phyloP scores from a whole-genome alignment of 768 basidiomycete species.

The Galerina sulciceps region DNA sequence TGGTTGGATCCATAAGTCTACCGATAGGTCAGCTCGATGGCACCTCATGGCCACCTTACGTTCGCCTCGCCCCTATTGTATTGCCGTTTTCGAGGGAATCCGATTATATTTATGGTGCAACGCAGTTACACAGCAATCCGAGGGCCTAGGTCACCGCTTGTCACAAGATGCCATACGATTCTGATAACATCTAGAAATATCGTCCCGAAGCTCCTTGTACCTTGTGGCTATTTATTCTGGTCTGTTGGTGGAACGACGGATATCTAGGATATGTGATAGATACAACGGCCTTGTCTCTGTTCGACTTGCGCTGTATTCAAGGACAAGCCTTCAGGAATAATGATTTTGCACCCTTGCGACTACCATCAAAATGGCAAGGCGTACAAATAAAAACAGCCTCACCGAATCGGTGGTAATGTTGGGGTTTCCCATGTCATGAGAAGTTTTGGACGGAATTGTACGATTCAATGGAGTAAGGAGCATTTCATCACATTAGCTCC shows the following conservation, averaged over 20 bases:
- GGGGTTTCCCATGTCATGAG: slow-evolving; percentile 7
- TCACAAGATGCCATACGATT: slow-evolving; percentile 6
- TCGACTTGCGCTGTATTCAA: background rate
- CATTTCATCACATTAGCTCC: slow-evolving; percentile 1
- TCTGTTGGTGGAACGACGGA: background rate
- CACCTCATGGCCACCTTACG: slow-evolving; percentile 17
- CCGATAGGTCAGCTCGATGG: slow-evolving; percentile 10
- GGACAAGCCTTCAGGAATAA: background rate
- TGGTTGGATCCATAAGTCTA: slow-evolving; percentile 1
- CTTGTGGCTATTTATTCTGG: slow-evolving; percentile 4
- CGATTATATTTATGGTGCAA: slow-evolving; percentile 5
- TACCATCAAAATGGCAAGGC: slow-evolving; percentile 9
- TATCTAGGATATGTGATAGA: no score
- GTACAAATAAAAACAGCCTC: slow-evolving; percentile 1
- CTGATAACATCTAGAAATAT: slow-evolving; percentile 4
- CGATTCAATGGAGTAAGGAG: slow-evolving; percentile 9
- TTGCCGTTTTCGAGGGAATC: background rate
- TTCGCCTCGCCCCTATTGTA: slow-evolving; percentile 13
- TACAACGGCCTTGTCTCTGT: no score
- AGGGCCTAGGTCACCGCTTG: slow-evolving; percentile 9
- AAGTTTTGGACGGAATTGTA: slow-evolving; percentile 2
- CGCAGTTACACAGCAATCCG: slow-evolving; percentile 7
- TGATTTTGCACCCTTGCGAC: background rate
- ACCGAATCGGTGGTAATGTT: slow-evolving; percentile 5
- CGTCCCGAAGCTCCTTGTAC: slow-evolving; percentile 1